phyloP scores from a whole-genome alignment of 2,329 filamentous ascomycete genomes.

The Paecilomyces variotii region DNA sequence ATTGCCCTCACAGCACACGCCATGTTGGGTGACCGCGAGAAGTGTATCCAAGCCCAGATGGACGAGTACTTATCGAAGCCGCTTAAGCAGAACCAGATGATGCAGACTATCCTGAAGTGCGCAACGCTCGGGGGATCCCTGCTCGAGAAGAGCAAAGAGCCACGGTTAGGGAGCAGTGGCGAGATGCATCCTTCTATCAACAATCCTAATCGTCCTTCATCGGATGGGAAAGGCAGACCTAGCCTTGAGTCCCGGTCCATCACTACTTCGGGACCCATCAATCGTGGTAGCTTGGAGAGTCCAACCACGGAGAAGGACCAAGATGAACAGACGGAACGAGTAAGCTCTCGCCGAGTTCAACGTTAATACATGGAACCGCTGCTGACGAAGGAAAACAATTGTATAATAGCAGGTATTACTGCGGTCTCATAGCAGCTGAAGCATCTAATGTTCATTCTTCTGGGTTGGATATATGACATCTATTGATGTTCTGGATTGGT shows the following conservation, averaged over 20 bases:
- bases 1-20: conserved; percentile 95
- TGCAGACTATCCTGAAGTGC: conserved; percentile 95
- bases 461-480: neutral
- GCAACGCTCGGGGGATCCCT: conserved; percentile 65
- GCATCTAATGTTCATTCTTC: neutral
- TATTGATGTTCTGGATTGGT: conserved; percentile 6
- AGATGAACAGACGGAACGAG: conserved; percentile 53
- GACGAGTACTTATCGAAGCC: conserved; percentile 98
- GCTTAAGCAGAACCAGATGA: conserved; percentile 91
- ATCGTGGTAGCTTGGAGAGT: conserved; percentile 51
- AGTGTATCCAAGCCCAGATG: conserved; percentile 98
- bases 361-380: neutral
- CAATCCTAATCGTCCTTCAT: conserved; percentile 17
- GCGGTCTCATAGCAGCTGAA: conserved; percentile 44
- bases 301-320: conserved; percentile 54
- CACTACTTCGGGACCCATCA: conserved; percentile 58
- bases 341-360: conserved; percentile 25
- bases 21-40: conserved; percentile 96
- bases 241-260: conserved; percentile 56
- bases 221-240: conserved; percentile 43
- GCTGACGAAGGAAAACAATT: neutral
- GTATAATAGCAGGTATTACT: conserved; percentile 31
- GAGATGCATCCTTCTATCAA: conserved; percentile 22
- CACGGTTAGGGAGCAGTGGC: conserved; percentile 30
- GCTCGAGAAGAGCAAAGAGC: conserved; percentile 37